Evolutionary conservation across 2,329 filamentous ascomycete genomes (phyloP).

Genomic region (Ascochyta koolunga): DNA sequence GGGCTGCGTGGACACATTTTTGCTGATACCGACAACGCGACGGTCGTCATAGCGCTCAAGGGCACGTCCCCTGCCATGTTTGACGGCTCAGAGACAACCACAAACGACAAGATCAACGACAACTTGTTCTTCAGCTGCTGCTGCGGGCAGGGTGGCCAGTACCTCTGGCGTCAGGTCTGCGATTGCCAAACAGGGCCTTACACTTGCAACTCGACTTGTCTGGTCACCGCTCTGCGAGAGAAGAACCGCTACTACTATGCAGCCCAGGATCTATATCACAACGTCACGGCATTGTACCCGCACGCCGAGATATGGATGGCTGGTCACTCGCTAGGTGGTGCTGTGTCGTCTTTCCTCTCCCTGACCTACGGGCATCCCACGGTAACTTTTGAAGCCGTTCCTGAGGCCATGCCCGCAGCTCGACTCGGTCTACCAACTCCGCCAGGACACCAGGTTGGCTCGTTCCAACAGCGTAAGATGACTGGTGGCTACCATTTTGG

Average conservation of each 20-base stretch:
- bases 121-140: conserved; percentile 98
- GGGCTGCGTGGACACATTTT: conserved; percentile 92
- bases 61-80: conserved; percentile 89
- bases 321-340: conserved; percentile 90
- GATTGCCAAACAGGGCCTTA: conserved; percentile 88
- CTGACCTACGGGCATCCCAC: conserved; percentile 88
- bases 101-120: conserved; percentile 96
- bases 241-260: conserved; percentile 94
- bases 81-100: conserved; percentile 95
- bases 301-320: conserved; percentile 84
- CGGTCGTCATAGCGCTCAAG: conserved; percentile 90
- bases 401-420: conserved; percentile 84
- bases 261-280: conserved; percentile 86
- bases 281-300: conserved; percentile 88
- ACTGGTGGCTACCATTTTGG: conserved; percentile 91
- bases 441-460: conserved; percentile 73
- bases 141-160: conserved; percentile 90
- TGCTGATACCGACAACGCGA: conserved; percentile 82
- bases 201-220: conserved; percentile 90
- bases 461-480: conserved; percentile 65
- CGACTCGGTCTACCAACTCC: conserved; percentile 86
- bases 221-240: conserved; percentile 73
- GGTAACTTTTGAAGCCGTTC: conserved; percentile 93
- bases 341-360: conserved; percentile 85
- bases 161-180: conserved; percentile 89